A percentile compares a stretch with the other conserved stretches of the same genome.
Conservation (phyloP, 2,329 filamentous ascomycete species). For the Thielaviopsis punctulata region DNA sequence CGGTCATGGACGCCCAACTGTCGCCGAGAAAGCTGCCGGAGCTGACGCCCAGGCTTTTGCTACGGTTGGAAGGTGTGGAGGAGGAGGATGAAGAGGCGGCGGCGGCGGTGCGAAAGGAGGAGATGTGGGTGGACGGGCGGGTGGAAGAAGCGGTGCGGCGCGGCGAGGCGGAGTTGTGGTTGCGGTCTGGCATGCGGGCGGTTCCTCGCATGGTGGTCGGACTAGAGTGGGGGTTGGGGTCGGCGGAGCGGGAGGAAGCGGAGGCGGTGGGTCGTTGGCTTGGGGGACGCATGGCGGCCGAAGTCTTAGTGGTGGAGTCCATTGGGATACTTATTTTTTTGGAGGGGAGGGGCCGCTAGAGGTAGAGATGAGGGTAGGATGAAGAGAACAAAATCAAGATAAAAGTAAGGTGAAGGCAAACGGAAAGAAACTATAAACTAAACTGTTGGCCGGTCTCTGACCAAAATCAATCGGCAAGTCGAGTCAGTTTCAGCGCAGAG, state of each 20-base stretch:
- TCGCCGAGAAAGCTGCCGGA: conserved; percentile 8
- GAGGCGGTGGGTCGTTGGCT: background rate
- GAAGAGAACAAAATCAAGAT: background rate
- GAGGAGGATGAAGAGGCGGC: background rate
- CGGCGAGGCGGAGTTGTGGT: background rate
- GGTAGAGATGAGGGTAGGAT: background rate
- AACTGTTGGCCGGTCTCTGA: too few relatives aligned
- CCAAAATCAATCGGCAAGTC: background rate
- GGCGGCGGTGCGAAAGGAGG: background rate
- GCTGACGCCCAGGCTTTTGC: conserved; percentile 4
- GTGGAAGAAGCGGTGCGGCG: background rate
- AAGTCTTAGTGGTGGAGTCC: background rate
- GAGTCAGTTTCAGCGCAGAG: conserved; percentile 1
- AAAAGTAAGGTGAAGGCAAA: background rate
- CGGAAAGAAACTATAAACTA: too few relatives aligned
- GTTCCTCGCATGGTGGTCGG: conserved; percentile 10
- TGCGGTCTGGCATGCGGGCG: conserved; percentile 8
- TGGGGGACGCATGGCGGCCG: background rate
- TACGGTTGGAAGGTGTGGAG: too few relatives aligned
- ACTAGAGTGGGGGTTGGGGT: background rate
- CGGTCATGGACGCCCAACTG: conserved; percentile 11
- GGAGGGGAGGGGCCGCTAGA: background rate
- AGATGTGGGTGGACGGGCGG: background rate
- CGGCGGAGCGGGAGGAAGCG: background rate
- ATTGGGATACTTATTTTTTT: background rate